Evolutionary conservation across 371 early-diverging fungal species (phyloP).

Genomic region (Mucor indicus): DNA sequence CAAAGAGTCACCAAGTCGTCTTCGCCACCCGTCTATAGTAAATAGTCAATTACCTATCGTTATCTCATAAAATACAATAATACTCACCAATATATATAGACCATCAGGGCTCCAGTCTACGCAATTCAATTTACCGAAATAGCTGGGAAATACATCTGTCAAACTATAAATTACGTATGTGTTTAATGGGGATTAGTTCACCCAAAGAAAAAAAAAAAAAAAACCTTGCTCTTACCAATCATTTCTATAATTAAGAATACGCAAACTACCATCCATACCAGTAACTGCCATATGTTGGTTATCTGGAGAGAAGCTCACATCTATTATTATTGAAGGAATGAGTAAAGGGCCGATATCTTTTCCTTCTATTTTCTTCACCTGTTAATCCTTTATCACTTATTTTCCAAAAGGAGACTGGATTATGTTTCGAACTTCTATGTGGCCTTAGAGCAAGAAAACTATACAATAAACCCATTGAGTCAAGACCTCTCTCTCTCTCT

Average conservation of each 20-base stretch:
- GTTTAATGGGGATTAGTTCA: too few relatives aligned
- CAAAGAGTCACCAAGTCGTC: conserved; percentile 96
- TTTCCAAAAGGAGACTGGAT: conserved; percentile 78
- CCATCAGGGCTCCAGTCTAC: conserved; percentile 94
- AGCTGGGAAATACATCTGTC: conserved; percentile 69
- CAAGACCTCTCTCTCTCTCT: neutral
- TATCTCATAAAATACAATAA: too few relatives aligned
- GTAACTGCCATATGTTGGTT: conserved; percentile 77
- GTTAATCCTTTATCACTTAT: conserved; percentile 67
- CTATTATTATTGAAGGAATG: conserved; percentile 18
- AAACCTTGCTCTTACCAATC: conserved; percentile 51
- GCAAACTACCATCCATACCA: conserved; percentile 73
- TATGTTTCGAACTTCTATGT: conserved; percentile 57
- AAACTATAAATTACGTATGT: too few relatives aligned
- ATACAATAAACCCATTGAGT: neutral
- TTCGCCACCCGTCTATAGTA: conserved; percentile 77
- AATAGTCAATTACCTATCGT: neutral
- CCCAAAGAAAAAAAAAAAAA: too few relatives aligned
- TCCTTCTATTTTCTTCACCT: conserved; percentile 34
- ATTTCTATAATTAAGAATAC: conserved; percentile 70
- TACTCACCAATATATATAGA: conserved; percentile 79
- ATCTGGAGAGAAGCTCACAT: conserved; percentile 87
- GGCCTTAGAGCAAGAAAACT: conserved; percentile 56
- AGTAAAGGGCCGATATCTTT: neutral
- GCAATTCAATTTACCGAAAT: conserved; percentile 85